Conservation (phyloP, 1,284 basidiomycete species). For the Puccinia sorghi region DNA sequence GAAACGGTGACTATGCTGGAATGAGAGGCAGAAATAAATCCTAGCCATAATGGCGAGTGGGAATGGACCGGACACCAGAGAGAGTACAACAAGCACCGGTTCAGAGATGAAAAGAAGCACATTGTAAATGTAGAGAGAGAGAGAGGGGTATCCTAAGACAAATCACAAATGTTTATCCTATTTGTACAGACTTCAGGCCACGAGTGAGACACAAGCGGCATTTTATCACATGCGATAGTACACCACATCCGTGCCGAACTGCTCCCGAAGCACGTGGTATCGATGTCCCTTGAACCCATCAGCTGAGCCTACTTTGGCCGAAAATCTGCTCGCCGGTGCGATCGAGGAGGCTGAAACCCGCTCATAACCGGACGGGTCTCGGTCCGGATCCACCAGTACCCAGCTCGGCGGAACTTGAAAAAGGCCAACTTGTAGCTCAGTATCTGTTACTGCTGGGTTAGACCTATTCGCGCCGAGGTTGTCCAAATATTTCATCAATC, state of each 20-base stretch:
- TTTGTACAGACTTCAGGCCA: conserved; percentile 2
- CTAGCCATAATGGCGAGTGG: background rate
- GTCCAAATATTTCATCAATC: background rate
- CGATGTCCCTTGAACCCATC: conserved; percentile 51
- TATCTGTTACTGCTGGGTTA: conserved; percentile 54
- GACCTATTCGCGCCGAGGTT: conserved; percentile 44
- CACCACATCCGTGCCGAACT: conserved; percentile 48
- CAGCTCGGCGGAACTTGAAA: conserved; percentile 52
- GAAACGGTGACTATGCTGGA: too few relatives aligned
- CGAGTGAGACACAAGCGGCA: background rate
- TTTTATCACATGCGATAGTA: conserved; percentile 47
- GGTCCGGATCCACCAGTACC: conserved; percentile 34
- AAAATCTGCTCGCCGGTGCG: conserved; percentile 39
- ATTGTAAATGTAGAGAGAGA: background rate
- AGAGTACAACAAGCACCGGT: conserved; percentile 4
- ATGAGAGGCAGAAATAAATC: background rate
- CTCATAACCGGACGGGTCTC: conserved; percentile 34
- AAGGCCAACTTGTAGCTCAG: conserved; percentile 53
- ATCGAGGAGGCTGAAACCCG: conserved; percentile 20
- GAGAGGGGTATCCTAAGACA: background rate
- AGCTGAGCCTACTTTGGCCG: conserved; percentile 23
- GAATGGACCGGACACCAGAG: background rate
- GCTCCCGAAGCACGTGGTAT: conserved; percentile 51
- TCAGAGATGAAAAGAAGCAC: background rate
- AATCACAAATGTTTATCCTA: background rate